Base-by-base conservation (phyloP, 2,329 filamentous ascomycete species). In the Diaporthe citriasiana region DNA sequence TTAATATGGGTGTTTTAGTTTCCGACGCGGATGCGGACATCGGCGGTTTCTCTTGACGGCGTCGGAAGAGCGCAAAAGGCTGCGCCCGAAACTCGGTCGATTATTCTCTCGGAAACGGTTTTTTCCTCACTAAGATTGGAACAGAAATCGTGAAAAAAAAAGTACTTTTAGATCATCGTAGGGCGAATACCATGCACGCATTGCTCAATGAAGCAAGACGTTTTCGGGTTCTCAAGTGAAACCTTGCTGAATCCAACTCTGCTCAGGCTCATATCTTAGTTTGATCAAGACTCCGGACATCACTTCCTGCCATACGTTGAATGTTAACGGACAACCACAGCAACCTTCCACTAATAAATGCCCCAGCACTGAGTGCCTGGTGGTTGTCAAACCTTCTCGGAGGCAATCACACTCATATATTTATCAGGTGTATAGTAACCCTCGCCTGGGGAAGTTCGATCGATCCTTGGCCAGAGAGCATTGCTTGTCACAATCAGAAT, bases 1-100 rank as follows among this genome's bases (percentile, higher is more conserved):
- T 73, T 60, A 66, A 73, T 68, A 68, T 72, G 70, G 69, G 53
- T 72, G 71, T 65, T 75, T 71, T 76, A 75, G 73, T 73, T 71
- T 71, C 71, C 75, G 75, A 75, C 75, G 55, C 75, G 71, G 63
- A 59, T 68, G 63, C 68, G 68, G 74, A 73, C 30, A 51, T 68
- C 68, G 72, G 47, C 72, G 47, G 55, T 57, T 33, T 71, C 30
- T 63, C 68, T 71, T 68, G 60, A 72, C 74, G 72, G 74, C 72
- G 72, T 56, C 55, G 68, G 72, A 63, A 71, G 47, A 53, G 70
- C 55, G 70, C 59, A 30, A 47, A 59, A 65, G 40, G 60, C 55
- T 57, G 70, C 73, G 60, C 68, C 57, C 56, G 72, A 70, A 72
- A 56, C 55, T 73, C 74, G 72, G 59, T 73, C 69, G 69, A 63